These are phyloP conservation scores for Coelastrella sp. DNA, from an alignment of 139 green algal genomes.

Conservation along the genomic window DNA sequence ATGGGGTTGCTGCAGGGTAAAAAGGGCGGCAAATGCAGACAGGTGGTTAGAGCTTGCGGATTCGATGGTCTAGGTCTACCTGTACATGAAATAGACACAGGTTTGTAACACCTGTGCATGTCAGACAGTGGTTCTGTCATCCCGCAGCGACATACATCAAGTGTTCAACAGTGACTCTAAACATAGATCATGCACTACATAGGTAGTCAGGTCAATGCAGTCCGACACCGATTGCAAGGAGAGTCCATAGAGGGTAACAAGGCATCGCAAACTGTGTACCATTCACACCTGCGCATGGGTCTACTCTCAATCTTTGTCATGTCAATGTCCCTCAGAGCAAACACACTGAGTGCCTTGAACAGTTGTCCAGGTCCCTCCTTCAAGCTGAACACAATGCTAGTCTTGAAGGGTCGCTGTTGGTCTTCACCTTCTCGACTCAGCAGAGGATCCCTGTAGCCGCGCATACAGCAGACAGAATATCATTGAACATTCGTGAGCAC, in stretches of 20 bases:
- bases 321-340: constrained; percentile 97
- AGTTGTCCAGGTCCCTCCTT: constrained; percentile 90
- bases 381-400: constrained; percentile 93
- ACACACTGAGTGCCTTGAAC: constrained; percentile 97
- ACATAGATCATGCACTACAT: not conserved
- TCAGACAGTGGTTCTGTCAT: no score
- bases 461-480: not conserved
- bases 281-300: constrained; percentile 77
- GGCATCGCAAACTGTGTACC: not conserved
- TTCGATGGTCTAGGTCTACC: no score
- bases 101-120: no score
- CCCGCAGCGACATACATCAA: no score
- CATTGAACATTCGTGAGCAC: no score
- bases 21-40: not conserved
- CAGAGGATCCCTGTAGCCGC: constrained; percentile 84
- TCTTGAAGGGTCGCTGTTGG: constrained; percentile 80
- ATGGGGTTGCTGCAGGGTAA: constrained; percentile 67
- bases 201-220: not conserved
- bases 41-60: no score
- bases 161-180: no score
- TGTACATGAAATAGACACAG: no score
- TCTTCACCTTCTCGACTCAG: constrained; percentile 64
- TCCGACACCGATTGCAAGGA: no score
- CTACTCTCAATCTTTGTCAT: constrained; percentile 97
- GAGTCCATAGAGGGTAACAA: no score